Conservation (phyloP, 139 green algal genomes). For the Penium margaritaceum region DNA sequence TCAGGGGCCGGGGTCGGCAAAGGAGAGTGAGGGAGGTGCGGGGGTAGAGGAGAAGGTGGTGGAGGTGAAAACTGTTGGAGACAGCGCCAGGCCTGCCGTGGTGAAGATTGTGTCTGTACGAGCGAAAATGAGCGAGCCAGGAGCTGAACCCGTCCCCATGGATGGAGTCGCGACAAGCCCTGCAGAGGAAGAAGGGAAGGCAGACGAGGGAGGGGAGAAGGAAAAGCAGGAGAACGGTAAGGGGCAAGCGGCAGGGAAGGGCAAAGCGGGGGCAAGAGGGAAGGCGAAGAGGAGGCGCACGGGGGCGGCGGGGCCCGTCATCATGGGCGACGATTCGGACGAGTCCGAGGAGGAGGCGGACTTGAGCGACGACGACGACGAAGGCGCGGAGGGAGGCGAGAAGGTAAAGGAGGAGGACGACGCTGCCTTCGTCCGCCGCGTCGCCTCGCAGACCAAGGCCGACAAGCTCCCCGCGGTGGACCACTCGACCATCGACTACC, state of each 20-base stretch:
- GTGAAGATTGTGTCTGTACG: too few species aligned
- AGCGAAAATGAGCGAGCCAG: too few species aligned
- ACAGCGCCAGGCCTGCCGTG: too few species aligned
- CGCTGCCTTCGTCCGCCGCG: constrained; percentile 47
- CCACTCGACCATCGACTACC: constrained; percentile 67
- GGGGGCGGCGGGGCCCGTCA: background rate
- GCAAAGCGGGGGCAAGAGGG: background rate
- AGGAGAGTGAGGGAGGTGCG: too few species aligned
- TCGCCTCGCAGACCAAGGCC: constrained; percentile 75
- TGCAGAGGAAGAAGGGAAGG: too few species aligned
- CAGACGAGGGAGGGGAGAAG: background rate
- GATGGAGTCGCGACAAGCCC: too few species aligned
- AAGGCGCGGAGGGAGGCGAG: constrained; percentile 36
- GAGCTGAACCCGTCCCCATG: too few species aligned
- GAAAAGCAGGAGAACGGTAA: too few species aligned
- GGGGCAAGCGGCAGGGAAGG: too few species aligned
- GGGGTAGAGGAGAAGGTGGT: too few species aligned
- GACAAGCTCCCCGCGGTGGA: constrained; percentile 78
- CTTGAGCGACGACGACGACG: constrained; percentile 28
- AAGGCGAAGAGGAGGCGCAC: background rate
- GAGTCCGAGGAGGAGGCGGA: constrained; percentile 15
- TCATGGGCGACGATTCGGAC: background rate
- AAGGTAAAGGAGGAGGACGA: constrained; percentile 44
- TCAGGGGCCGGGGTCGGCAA: too few species aligned
- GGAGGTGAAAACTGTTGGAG: too few species aligned